phyloP scores from a whole-genome alignment of 2,329 filamentous ascomycete species.

The Xylaria sp. region DNA sequence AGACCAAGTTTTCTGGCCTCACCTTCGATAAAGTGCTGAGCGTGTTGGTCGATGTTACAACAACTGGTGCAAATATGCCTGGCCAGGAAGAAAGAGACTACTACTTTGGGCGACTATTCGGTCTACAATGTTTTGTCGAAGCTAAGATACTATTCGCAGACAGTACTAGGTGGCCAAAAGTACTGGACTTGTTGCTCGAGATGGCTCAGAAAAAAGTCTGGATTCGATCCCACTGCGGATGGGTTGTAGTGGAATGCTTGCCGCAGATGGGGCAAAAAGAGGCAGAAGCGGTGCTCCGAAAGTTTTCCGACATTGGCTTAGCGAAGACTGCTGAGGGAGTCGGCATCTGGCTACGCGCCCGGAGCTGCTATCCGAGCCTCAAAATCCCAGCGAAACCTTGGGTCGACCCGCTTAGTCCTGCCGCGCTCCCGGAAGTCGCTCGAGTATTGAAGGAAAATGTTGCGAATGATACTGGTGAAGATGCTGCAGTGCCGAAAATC shows the following conservation, averaged over 20 bases:
- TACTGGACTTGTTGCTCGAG: slow-evolving; percentile 78
- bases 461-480: slow-evolving; percentile 61
- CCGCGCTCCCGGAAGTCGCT: slow-evolving; percentile 74
- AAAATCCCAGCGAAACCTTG: slow-evolving; percentile 76
- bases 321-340: slow-evolving; percentile 88
- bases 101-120: slow-evolving; percentile 86
- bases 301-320: slow-evolving; percentile 71
- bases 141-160: slow-evolving; percentile 76
- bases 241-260: slow-evolving; percentile 79
- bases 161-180: slow-evolving; percentile 68
- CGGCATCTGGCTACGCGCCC: slow-evolving; percentile 83
- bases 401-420: slow-evolving; percentile 78
- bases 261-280: slow-evolving; percentile 68
- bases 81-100: slow-evolving; percentile 86
- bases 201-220: slow-evolving; percentile 85
- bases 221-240: slow-evolving; percentile 88
- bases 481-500: slow-evolving; percentile 56
- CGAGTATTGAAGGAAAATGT: slow-evolving; percentile 83
- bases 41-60: slow-evolving; percentile 66
- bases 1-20: slow-evolving; percentile 61
- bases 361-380: slow-evolving; percentile 70
- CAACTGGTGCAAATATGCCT: slow-evolving; percentile 62
- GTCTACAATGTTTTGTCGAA: slow-evolving; percentile 84
- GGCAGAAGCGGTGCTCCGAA: slow-evolving; percentile 70
- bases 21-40: slow-evolving; percentile 66